phyloP scores from a whole-genome alignment of 2,329 filamentous ascomycete genomes.

The Chaetomiaceae sp. region DNA sequence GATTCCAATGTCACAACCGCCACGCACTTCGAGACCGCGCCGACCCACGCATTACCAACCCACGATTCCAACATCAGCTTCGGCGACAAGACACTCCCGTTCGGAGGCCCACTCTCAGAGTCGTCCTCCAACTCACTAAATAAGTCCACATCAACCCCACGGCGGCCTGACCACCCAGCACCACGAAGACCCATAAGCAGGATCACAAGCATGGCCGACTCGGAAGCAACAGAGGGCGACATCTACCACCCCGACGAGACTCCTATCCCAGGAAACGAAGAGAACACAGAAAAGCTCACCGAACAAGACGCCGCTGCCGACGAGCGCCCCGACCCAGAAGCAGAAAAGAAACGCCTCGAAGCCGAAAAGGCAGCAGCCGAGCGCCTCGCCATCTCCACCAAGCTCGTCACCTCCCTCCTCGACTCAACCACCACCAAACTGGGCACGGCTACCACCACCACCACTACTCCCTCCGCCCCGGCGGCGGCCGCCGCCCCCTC shows the following conservation, averaged over 20 bases:
- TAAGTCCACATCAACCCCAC: slow-evolving; percentile 34
- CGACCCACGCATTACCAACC: slow-evolving; percentile 20
- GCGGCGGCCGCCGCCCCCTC: neutral
- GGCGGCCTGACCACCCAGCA: slow-evolving; percentile 1
- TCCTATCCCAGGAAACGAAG: slow-evolving; percentile 9
- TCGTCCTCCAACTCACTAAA: slow-evolving; percentile 40
- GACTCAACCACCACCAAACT: slow-evolving; percentile 29
- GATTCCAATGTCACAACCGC: slow-evolving; percentile 18
- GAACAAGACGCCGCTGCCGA: slow-evolving; percentile 1
- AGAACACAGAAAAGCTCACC: slow-evolving; percentile 4
- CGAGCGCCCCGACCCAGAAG: neutral
- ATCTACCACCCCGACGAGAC: slow-evolving; percentile 19
- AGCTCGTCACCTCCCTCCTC: slow-evolving; percentile 40
- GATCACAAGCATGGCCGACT: slow-evolving; percentile 40
- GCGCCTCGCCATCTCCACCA: slow-evolving; percentile 39
- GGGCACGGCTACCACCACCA: slow-evolving; percentile 11
- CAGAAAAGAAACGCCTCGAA: slow-evolving; percentile 8
- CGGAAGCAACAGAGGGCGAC: slow-evolving; percentile 34
- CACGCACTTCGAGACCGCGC: slow-evolving; percentile 28
- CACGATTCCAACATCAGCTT: slow-evolving; percentile 8
- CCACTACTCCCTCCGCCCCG: slow-evolving; percentile 1
- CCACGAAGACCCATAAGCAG: slow-evolving; percentile 30
- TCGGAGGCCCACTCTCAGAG: slow-evolving; percentile 38
- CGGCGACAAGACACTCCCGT: slow-evolving; percentile 23
- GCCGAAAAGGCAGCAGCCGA: slow-evolving; percentile 30